These are phyloP conservation scores for Fomitopsis pulvina DNA, from an alignment of 768 basidiomycete species.

Conservation along the genomic window DNA sequence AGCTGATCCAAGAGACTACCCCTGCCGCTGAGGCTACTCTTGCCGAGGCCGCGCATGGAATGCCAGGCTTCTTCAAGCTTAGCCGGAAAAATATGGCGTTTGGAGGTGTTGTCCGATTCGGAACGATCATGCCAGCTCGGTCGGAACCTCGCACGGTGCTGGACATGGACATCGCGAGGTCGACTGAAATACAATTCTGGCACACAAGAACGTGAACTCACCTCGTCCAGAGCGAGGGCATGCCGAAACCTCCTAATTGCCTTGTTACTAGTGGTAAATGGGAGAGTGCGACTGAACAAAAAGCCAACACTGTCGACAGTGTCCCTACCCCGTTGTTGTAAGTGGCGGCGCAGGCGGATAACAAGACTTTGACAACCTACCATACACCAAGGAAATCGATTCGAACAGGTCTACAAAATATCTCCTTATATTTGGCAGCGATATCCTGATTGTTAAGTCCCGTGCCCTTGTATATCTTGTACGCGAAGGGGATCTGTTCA, in stretches of 20 bases:
- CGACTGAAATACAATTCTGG: not conserved
- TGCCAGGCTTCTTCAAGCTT: not conserved
- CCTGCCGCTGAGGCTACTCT: not conserved
- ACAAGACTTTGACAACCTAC: slow-evolving; percentile 27
- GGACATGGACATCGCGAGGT: too few relatives aligned
- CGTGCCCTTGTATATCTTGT: slow-evolving; percentile 56
- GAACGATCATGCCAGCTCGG: slow-evolving; percentile 57
- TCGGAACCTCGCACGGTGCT: slow-evolving; percentile 60
- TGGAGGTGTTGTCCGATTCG: slow-evolving; percentile 14
- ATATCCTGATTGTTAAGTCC: slow-evolving; percentile 38
- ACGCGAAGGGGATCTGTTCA: slow-evolving; percentile 70
- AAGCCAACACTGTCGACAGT: slow-evolving; percentile 75
- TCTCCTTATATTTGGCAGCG: slow-evolving; percentile 63
- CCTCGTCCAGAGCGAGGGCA: slow-evolving; percentile 74
- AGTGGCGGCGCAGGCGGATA: too few relatives aligned
- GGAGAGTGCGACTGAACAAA: slow-evolving; percentile 50
- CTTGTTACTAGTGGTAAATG: slow-evolving; percentile 58
- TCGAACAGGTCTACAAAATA: slow-evolving; percentile 61
- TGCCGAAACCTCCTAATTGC: slow-evolving; percentile 70
- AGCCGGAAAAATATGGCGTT: not conserved
- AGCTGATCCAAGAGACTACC: not conserved
- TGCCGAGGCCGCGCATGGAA: not conserved
- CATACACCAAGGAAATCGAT: slow-evolving; percentile 82
- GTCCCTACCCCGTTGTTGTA: slow-evolving; percentile 40
- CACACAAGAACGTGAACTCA: slow-evolving; percentile 27